phyloP scores from a whole-genome alignment of 2,329 filamentous ascomycete species.

The Alternaria longipes region DNA sequence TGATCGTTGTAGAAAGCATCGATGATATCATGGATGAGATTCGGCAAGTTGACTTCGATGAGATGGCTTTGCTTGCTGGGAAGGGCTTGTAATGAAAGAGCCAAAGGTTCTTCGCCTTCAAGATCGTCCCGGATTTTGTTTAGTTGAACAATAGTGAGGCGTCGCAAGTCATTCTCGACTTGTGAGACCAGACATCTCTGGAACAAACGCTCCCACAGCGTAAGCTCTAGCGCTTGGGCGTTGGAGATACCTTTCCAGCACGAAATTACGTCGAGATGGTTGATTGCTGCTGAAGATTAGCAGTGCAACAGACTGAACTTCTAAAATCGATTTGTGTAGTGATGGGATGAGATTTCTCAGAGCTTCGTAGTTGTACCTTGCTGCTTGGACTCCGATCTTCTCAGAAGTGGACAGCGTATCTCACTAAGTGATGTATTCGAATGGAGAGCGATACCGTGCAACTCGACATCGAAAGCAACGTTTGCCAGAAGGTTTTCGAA shows the following conservation, averaged over 20 bases:
- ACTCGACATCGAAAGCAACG: conserved; percentile 24
- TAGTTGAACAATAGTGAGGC: conserved; percentile 18
- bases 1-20: conserved; percentile 27
- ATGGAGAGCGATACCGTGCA: conserved; percentile 27
- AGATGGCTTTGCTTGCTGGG: conserved; percentile 5
- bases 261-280: conserved; percentile 46
- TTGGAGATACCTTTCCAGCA: conserved; percentile 49
- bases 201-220: conserved; percentile 44
- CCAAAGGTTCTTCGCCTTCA: conserved; percentile 18
- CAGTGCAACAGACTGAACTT: not conserved
- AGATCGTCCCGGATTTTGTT: not conserved
- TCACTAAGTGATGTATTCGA: conserved; percentile 17
- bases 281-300: conserved; percentile 23
- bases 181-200: conserved; percentile 29
- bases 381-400: conserved; percentile 27
- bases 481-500: conserved; percentile 17
- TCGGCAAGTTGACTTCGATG: conserved; percentile 31
- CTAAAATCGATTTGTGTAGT: not conserved
- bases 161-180: conserved; percentile 28
- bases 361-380: conserved; percentile 15
- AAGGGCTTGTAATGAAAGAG: conserved; percentile 25
- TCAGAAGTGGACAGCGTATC: conserved; percentile 36
- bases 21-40: conserved; percentile 42
- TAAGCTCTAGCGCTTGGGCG: conserved; percentile 41
- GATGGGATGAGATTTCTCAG: not conserved